A percentile compares a stretch with the other conserved stretches of the same genome.
Evolutionary conservation across 2,329 filamentous ascomycete genomes (phyloP).

Genomic region (Teratosphaeria nubilosa): DNA sequence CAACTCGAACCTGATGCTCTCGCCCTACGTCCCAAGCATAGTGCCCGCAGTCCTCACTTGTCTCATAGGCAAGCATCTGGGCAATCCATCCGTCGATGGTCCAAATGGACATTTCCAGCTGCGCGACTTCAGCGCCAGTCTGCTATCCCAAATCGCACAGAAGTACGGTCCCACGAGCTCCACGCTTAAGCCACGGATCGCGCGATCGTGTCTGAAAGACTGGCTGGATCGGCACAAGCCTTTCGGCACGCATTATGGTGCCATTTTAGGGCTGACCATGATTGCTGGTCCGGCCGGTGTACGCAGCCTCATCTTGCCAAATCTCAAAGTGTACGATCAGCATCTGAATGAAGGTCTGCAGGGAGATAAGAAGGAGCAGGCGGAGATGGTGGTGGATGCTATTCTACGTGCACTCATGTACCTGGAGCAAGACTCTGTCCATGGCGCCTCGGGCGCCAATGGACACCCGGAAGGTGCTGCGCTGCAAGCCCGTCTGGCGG

Average conservation of each 20-base stretch:
- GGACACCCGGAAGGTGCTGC: slow-evolving; percentile 32
- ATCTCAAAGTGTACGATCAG: slow-evolving; percentile 53
- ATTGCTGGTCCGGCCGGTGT: slow-evolving; percentile 62
- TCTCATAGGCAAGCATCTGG: slow-evolving; percentile 72
- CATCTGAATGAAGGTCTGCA: slow-evolving; percentile 48
- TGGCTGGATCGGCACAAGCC: slow-evolving; percentile 82
- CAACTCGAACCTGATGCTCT: slow-evolving; percentile 69
- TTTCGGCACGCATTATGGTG: slow-evolving; percentile 77
- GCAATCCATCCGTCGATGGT: slow-evolving; percentile 39
- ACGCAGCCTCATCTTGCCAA: slow-evolving; percentile 55
- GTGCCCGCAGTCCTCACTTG: slow-evolving; percentile 87
- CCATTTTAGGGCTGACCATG: slow-evolving; percentile 66
- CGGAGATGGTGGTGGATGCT: slow-evolving; percentile 49
- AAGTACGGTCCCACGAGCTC: slow-evolving; percentile 76
- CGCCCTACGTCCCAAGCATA: slow-evolving; percentile 58
- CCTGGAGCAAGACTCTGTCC: slow-evolving; percentile 38
- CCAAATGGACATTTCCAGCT: slow-evolving; percentile 62
- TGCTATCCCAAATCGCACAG: slow-evolving; percentile 67
- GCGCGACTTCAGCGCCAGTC: slow-evolving; percentile 71
- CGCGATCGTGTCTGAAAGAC: slow-evolving; percentile 83
- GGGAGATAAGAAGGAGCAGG: slow-evolving; percentile 49
- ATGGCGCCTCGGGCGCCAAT: slow-evolving; percentile 21
- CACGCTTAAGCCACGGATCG: slow-evolving; percentile 76
- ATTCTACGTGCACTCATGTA: slow-evolving; percentile 47
- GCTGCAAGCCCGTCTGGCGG: slow-evolving; percentile 31